Evolutionary conservation across 768 basidiomycete species (phyloP), one percentile per base, ranked within the genome.

Genomic region (Podaxis carcinomalis): DNA sequence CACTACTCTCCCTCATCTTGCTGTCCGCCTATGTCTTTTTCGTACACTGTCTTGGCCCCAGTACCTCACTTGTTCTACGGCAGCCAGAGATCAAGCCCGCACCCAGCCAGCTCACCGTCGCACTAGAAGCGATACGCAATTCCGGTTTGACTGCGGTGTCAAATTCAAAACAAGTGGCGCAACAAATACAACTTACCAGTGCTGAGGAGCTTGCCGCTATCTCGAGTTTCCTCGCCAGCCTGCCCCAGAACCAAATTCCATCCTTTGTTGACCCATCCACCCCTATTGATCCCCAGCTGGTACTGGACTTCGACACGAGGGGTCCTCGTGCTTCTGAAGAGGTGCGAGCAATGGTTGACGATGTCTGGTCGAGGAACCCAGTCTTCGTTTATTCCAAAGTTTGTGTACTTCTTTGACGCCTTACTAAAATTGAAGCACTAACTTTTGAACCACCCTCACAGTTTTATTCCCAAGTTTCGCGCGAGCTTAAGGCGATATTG

Each of bases 281-380:
- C 10, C 83, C 90, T 6, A 84, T 93, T 61, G 91, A 93, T 70
- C 90, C 92, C 3, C 83, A 91, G 66, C 83, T 93, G 59, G 82
- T 94, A 4, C 80, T 94, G 44, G 92, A 90, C 67, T 94, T 93
- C 69, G 90, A 93, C 69, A 88, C 89, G 0, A 82, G 85, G n/a
- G 77, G 82, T 46, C 74, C 82, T 2, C 79, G 80, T 13, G 89
- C 90, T 0, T 66, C 68, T 19, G 80, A 84, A 36, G 90, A 92
- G 70, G 75, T 92, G 35, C 69, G 73, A 36, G 74, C 76, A 1
- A 77, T 92, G 69, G 80, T 86, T 5, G 73, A 78, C 1, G 85
- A 90, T 32, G 83, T 89, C 1, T 93, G 92, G 92, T 66, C 78
- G 3, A 79, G 82, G 39, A 86, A 89, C 66, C 92, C 92, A 0